Evolutionary conservation across 495 filamentous ascomycete species (phyloP).

Genomic region (Glonium stellatum): DNA sequence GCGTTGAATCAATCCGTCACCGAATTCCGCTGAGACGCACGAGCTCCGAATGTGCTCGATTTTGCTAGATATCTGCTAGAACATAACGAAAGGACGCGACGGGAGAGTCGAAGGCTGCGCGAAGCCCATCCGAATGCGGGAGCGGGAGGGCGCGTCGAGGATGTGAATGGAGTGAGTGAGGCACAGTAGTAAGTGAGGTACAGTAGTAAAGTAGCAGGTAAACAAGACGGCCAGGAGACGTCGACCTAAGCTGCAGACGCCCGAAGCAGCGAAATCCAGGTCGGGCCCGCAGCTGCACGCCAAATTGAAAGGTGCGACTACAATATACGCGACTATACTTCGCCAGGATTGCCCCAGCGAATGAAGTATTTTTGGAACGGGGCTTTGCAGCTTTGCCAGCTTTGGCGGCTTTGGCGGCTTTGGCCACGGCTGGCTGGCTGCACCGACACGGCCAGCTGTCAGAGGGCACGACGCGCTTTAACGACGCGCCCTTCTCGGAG

Average conservation of each 20-base stretch:
- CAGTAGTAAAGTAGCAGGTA: constrained; percentile 8
- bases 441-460: too few relatives aligned
- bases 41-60: background rate
- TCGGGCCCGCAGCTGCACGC: constrained; percentile 10
- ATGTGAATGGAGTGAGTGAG: too few relatives aligned
- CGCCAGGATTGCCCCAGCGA: constrained; percentile 5
- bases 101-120: background rate
- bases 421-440: too few relatives aligned
- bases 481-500: background rate
- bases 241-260: constrained; percentile 1
- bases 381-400: background rate
- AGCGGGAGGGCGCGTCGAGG: background rate
- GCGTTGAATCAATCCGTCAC: background rate
- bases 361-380: background rate
- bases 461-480: background rate
- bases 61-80: background rate
- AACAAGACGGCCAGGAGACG: constrained; percentile 12
- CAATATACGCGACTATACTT: too few relatives aligned
- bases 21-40: background rate
- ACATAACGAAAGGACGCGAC: background rate
- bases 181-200: too few relatives aligned
- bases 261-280: background rate
- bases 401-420: too few relatives aligned
- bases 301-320: constrained; percentile 11
- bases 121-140: background rate